Percentiles rank a stretch among this genome's conserved stretches.
These are phyloP conservation scores for Leishmania turanica DNA, from an alignment of 208 protist genomes.

Conservation along the genomic window DNA sequence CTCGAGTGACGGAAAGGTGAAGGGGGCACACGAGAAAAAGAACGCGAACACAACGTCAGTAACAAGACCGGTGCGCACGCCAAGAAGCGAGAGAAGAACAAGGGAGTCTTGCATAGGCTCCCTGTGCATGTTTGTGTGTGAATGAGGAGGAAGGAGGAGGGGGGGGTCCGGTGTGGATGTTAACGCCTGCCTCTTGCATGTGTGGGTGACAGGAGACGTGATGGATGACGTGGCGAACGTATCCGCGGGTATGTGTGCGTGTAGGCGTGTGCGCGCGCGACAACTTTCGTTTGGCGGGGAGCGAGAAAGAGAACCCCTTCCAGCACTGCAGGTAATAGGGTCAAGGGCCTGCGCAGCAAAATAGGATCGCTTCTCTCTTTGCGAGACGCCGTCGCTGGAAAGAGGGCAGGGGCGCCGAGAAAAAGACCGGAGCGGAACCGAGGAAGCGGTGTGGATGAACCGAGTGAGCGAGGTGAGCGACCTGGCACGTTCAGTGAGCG, in stretches of 20 bases:
- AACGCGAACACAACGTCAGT: not conserved
- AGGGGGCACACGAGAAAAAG: not conserved
- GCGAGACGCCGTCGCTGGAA: not conserved
- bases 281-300: not conserved
- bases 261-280: not conserved
- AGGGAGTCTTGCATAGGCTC: not conserved
- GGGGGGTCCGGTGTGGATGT: not conserved
- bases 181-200: not conserved
- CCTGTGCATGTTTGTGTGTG: not conserved
- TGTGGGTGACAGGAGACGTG: not conserved
- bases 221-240: not conserved
- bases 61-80: not conserved
- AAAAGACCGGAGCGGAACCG: not conserved
- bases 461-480: not conserved
- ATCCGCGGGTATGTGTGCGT: not conserved
- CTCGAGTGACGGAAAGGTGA: too few relatives aligned
- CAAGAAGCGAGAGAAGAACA: not conserved
- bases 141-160: not conserved
- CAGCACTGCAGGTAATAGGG: not conserved
- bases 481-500: not conserved
- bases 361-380: not conserved
- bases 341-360: not conserved
- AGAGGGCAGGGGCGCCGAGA: not conserved
- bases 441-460: not conserved
- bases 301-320: not conserved